Conservation (phyloP, 148 eudicot species). For the Amaranthus palmeri region DNA sequence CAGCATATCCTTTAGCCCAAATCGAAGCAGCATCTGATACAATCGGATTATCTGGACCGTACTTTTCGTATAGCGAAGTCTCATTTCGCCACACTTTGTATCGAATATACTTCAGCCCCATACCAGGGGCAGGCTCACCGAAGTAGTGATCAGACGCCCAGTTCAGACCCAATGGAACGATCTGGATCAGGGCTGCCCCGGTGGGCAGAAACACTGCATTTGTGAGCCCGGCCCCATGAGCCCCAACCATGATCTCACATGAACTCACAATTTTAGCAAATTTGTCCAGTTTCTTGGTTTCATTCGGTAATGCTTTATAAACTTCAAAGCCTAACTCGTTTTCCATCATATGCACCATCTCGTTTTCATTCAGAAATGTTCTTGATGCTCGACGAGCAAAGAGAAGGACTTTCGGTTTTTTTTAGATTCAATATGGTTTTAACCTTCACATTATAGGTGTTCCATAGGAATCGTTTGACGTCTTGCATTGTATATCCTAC, state of each 20-base stretch:
- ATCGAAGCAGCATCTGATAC: conserved; percentile 32
- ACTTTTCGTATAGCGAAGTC: conserved; percentile 42
- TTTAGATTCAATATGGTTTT: conserved; percentile 23
- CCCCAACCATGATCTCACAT: conserved; percentile 56
- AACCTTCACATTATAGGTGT: conserved; percentile 21
- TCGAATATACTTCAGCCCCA: conserved; percentile 48
- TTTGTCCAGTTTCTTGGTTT: conserved; percentile 21
- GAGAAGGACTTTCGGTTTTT: conserved; percentile 30
- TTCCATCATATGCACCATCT: conserved; percentile 35
- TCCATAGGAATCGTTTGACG: conserved; percentile 29
- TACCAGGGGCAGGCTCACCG: conserved; percentile 47
- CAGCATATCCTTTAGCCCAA: conserved; percentile 34
- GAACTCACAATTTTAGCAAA: conserved; percentile 37
- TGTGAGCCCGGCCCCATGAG: conserved; percentile 73
- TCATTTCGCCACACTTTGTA: conserved; percentile 56
- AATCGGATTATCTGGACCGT: conserved; percentile 40
- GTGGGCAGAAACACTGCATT: conserved; percentile 50
- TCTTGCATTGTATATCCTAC: conserved; percentile 32
- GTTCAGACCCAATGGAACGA: conserved; percentile 50
- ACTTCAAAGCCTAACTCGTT: conserved; percentile 31
- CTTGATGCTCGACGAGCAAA: conserved; percentile 27
- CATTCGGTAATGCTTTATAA: conserved; percentile 28
- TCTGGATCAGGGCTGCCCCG: conserved; percentile 57
- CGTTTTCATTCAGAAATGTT: conserved; percentile 29
- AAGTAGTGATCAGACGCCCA: conserved; percentile 43